Conservation (phyloP, 768 basidiomycete genomes). For the Pisolithus albus region DNA sequence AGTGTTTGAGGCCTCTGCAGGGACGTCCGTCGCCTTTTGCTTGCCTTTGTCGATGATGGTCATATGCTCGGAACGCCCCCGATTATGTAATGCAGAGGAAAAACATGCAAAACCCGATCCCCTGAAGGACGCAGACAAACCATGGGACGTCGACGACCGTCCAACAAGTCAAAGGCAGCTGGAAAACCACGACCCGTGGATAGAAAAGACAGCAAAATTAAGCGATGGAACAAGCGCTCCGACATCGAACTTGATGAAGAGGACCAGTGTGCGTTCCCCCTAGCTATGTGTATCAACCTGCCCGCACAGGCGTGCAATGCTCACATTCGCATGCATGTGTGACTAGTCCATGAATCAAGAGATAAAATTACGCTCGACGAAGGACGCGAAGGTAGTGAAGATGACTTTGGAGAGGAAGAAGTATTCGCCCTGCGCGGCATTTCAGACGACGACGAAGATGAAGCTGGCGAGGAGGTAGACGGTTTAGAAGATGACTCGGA, state of each 20-base stretch:
- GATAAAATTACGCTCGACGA: conserved; percentile 76
- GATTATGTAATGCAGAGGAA: conserved; percentile 14
- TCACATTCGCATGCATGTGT: not conserved
- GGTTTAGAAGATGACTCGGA: conserved; percentile 7
- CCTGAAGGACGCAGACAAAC: not conserved
- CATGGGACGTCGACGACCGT: conserved; percentile 40
- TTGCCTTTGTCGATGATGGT: conserved; percentile 7
- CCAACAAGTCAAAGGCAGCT: conserved; percentile 29
- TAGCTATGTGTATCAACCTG: not conserved
- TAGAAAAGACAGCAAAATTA: conserved; percentile 46
- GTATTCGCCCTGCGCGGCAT: conserved; percentile 71
- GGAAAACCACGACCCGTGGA: conserved; percentile 42
- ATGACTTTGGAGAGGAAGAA: conserved; percentile 65
- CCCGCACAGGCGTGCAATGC: not conserved
- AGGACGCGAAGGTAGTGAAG: conserved; percentile 41
- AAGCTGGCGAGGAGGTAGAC: conserved; percentile 23
- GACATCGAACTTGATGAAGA: conserved; percentile 76
- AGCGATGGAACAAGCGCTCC: conserved; percentile 57
- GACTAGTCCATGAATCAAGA: conserved; percentile 60
- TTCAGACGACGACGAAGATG: conserved; percentile 42
- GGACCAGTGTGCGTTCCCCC: conserved; percentile 58
- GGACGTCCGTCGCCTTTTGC: not conserved
- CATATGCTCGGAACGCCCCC: not conserved
- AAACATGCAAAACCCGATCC: not conserved
- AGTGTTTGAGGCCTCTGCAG: not conserved